phyloP scores from a whole-genome alignment of 805 yeast species.

The Clavispora phyllophila region DNA sequence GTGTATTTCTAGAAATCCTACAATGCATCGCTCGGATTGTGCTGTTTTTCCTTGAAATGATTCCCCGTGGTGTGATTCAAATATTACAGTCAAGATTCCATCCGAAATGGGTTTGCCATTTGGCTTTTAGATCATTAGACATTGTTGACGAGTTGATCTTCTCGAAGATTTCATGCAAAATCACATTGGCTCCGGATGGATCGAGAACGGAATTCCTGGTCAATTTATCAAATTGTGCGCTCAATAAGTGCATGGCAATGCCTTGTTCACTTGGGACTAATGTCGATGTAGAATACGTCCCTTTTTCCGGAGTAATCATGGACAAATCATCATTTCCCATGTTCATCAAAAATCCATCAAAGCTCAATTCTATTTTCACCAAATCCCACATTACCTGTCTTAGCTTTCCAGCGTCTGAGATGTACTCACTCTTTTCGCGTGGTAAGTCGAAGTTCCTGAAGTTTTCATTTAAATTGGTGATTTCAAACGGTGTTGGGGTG shows the following conservation, averaged over 20 bases:
- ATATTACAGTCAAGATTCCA: constrained; percentile 7
- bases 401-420: not conserved
- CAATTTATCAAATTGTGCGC: not conserved
- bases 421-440: constrained; percentile 4
- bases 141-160: constrained; percentile 8
- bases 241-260: constrained; percentile 6
- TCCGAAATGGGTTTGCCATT: constrained; percentile 11
- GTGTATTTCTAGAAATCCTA: too few relatives aligned
- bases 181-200: not conserved
- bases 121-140: constrained; percentile 5
- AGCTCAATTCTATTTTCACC: not conserved
- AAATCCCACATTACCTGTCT: not conserved
- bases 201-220: not conserved
- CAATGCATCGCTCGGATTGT: too few relatives aligned
- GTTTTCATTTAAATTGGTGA: constrained; percentile 14
- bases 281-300: not conserved
- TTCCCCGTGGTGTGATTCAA: not conserved
- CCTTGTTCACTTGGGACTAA: constrained; percentile 12
- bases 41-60: too few relatives aligned
- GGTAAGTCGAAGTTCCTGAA: constrained; percentile 21
- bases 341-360: not conserved
- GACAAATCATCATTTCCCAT: not conserved
- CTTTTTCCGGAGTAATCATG: not conserved
- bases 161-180: constrained; percentile 6
- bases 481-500: constrained; percentile 22